Conservation (phyloP, 495 filamentous ascomycete species). For the Delitschia confertaspora region DNA sequence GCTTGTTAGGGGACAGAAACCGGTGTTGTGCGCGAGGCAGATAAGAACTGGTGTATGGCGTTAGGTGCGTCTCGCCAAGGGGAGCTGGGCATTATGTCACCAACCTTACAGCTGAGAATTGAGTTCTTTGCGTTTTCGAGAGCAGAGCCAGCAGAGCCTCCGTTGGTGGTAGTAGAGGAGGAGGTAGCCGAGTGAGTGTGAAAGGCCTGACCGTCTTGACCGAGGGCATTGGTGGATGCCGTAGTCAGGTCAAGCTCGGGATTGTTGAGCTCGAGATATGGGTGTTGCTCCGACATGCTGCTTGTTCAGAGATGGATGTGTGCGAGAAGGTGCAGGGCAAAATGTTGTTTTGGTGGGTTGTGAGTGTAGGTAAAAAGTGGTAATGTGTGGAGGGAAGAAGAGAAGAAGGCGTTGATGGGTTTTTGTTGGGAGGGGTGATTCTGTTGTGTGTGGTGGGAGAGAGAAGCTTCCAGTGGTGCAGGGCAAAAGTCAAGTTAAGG, state of each 20-base stretch:
- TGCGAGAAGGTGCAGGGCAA: background rate
- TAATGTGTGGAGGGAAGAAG: background rate
- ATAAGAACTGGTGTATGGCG: slow-evolving; percentile 20
- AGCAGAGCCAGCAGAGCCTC: background rate
- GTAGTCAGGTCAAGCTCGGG: slow-evolving; percentile 17
- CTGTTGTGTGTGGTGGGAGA: background rate
- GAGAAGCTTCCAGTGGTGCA: too few species aligned
- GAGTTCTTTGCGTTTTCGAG: slow-evolving; percentile 27
- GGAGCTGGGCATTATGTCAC: slow-evolving; percentile 16
- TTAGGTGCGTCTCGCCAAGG: slow-evolving; percentile 28
- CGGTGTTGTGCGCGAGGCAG: slow-evolving; percentile 23
- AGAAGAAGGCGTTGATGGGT: slow-evolving; percentile 1
- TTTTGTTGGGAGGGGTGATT: slow-evolving; percentile 1
- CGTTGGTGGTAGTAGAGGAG: background rate
- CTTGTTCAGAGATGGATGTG: background rate
- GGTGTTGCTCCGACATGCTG: slow-evolving; percentile 25
- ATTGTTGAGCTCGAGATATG: slow-evolving; percentile 24
- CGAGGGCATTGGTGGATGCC: slow-evolving; percentile 14
- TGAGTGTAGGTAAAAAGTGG: too few species aligned
- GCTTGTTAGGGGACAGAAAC: slow-evolving; percentile 13
- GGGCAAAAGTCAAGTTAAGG: too few species aligned
- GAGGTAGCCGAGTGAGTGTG: background rate
- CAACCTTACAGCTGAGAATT: slow-evolving; percentile 34
- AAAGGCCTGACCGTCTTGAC: background rate
- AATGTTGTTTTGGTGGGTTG: background rate